These are phyloP conservation scores for Rhypophila decipiens DNA, from an alignment of 495 filamentous ascomycete species.

Conservation along the genomic window DNA sequence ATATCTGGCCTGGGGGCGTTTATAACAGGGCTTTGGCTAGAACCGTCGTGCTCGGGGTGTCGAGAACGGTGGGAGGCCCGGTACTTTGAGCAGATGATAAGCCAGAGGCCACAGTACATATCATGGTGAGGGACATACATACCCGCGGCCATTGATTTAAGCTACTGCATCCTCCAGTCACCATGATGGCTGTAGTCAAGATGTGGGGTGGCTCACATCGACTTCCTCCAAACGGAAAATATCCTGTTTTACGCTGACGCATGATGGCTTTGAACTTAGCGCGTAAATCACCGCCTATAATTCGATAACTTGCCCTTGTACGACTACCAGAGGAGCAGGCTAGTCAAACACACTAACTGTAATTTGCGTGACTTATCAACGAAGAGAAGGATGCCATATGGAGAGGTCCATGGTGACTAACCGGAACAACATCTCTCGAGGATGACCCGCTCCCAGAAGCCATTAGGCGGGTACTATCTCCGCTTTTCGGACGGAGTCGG, in stretches of 20 bases:
- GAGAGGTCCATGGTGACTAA: background rate
- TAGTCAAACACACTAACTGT: background rate
- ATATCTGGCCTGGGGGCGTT: too few species aligned
- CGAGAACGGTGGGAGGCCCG: too few species aligned
- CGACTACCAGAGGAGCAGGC: background rate
- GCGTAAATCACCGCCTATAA: background rate
- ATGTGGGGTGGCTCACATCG: background rate
- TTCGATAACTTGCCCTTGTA: background rate
- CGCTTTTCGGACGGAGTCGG: background rate
- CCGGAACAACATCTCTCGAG: background rate
- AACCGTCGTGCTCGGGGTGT: too few species aligned
- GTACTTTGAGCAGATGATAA: too few species aligned
- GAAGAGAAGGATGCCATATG: background rate
- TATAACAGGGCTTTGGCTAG: too few species aligned
- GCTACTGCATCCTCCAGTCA: background rate
- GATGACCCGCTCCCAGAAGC: background rate
- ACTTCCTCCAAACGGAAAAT: background rate
- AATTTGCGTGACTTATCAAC: background rate
- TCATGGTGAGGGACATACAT: too few species aligned
- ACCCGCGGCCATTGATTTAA: too few species aligned
- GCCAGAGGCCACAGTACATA: too few species aligned
- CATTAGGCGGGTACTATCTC: background rate
- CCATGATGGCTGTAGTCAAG: background rate
- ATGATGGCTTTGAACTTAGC: background rate
- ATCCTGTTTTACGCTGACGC: background rate